Evolutionary conservation across 2,329 filamentous ascomycete genomes (phyloP).

Genomic region (Alternaria atra): DNA sequence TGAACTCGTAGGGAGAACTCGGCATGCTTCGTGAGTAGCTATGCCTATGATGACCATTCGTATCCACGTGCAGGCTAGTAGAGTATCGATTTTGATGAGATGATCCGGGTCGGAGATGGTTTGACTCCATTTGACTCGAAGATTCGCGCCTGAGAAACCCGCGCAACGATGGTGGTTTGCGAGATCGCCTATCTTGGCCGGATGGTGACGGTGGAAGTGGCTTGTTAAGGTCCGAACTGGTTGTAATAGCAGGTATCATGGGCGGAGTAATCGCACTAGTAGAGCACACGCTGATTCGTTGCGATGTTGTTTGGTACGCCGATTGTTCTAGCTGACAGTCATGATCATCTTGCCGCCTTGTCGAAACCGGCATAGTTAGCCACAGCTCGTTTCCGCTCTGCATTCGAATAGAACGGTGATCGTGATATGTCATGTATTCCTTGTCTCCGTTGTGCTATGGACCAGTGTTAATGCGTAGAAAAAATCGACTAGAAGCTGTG

Average conservation of each 20-base stretch:
- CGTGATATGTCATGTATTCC: constrained; percentile 35
- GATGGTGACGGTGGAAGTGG: constrained; percentile 41
- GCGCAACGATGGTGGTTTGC: constrained; percentile 36
- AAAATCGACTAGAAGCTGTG: constrained; percentile 28
- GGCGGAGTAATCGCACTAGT: constrained; percentile 22
- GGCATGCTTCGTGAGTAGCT: constrained; percentile 48
- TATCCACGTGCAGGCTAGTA: constrained; percentile 33
- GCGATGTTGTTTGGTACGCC: constrained; percentile 42
- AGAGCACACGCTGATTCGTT: constrained; percentile 28
- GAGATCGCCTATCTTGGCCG: constrained; percentile 32
- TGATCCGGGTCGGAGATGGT: constrained; percentile 35
- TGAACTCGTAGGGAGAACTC: constrained; percentile 38
- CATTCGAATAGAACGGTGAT: constrained; percentile 22
- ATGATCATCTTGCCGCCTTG: constrained; percentile 23
- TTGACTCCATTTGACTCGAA: constrained; percentile 31
- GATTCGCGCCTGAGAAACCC: constrained; percentile 39
- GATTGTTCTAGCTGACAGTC: constrained; percentile 27
- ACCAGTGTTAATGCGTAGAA: constrained; percentile 25
- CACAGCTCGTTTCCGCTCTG: constrained; percentile 41
- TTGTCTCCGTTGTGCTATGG: constrained; percentile 15
- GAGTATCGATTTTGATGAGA: constrained; percentile 28
- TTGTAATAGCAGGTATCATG: constrained; percentile 31
- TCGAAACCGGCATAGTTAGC: constrained; percentile 38
- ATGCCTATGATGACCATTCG: constrained; percentile 27
- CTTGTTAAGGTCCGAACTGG: constrained; percentile 38